Evolutionary conservation across 352 stramenopile species (phyloP), one percentile per base, ranked within the genome.

Genomic region (Phytopythium kandeliae): DNA sequence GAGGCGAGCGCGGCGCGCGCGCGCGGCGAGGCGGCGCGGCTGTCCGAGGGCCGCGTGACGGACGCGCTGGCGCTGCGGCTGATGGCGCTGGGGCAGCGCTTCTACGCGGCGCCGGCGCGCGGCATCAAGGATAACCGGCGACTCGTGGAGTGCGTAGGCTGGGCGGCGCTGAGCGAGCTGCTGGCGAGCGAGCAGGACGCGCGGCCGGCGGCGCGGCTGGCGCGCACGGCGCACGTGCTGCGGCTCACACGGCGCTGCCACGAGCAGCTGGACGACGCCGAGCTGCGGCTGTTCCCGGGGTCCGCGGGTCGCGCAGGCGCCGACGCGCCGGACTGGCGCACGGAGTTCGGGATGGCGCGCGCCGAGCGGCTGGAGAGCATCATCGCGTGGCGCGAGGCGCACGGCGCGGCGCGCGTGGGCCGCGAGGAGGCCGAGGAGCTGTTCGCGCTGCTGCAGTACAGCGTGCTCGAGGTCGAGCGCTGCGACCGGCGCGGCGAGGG

Each of bases 221-320:
- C 36, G 36, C 36, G 36, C 17, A 43, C 36, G 36, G 36, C 36
- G 36, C 36, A 43, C 36, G 17, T 43, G 36, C 17, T 43, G 36
- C 36, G 36, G 36, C 36, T 43, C 8, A 17, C 12, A 17, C 17
- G 36, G 11, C 36, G 36, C 36, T 43, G 36, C 19, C 17, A 25
- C 17, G 3, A 25, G 17, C 19, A 43, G 17, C 17, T 43, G 17
- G 36, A 43, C 36, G 36, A 21, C 17, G 36, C 36, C 36, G 19
- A 43, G 31, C 7, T 35, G 31, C 31, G 11, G 4, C 31, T 35
- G 7, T 35, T 35, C 31, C 31, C 31, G 31, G n/a, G n/a, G n/a
- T n/a, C 31, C 31, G 6, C 31, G 7, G 31, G 31, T 16, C 7
- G 31, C 31, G 31, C 6, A 11, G 31, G 31, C 31, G 31, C 6